These are phyloP conservation scores for Mycocentrospora acerina DNA, from an alignment of 2,329 filamentous ascomycete species.

Conservation along the genomic window DNA sequence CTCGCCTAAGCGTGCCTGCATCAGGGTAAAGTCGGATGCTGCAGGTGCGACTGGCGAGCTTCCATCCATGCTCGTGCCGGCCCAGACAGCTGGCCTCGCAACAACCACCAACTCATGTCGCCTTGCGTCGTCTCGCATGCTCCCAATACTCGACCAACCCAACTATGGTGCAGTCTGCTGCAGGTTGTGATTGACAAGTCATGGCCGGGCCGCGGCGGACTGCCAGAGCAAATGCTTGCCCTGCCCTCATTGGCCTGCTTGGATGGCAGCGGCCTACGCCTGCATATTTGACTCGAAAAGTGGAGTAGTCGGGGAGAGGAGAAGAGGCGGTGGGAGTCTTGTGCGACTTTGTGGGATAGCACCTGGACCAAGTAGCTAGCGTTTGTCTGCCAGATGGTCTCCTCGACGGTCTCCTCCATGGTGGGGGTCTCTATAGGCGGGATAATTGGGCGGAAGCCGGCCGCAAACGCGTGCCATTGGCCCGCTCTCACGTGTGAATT, in stretches of 20 bases:
- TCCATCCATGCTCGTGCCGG: conserved; percentile 4
- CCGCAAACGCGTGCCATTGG: too few relatives aligned
- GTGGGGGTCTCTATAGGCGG: too few relatives aligned
- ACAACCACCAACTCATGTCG: neutral
- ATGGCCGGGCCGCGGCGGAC: conserved; percentile 23
- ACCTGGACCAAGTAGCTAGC: too few relatives aligned
- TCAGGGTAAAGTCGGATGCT: conserved; percentile 2
- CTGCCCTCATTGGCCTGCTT: conserved; percentile 23
- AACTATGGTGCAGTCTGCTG: conserved; percentile 20
- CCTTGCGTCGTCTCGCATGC: conserved; percentile 11
- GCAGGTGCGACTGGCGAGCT: conserved; percentile 1
- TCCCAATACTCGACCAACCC: conserved; percentile 17
- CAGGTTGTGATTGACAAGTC: conserved; percentile 20
- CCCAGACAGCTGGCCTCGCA: conserved; percentile 14
- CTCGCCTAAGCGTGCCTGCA: neutral
- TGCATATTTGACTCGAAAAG: conserved; percentile 25
- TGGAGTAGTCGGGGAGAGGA: conserved; percentile 24
- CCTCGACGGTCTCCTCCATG: too few relatives aligned
- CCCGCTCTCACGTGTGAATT: too few relatives aligned
- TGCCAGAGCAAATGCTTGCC: conserved; percentile 1
- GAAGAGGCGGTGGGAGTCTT: conserved; percentile 33
- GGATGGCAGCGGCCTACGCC: conserved; percentile 15
- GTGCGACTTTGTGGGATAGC: too few relatives aligned
- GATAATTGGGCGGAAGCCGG: too few relatives aligned
- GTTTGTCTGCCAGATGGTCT: too few relatives aligned